These are phyloP conservation scores for Talaromyces atroroseus DNA, from an alignment of 2,329 filamentous ascomycete species.

Conservation along the genomic window DNA sequence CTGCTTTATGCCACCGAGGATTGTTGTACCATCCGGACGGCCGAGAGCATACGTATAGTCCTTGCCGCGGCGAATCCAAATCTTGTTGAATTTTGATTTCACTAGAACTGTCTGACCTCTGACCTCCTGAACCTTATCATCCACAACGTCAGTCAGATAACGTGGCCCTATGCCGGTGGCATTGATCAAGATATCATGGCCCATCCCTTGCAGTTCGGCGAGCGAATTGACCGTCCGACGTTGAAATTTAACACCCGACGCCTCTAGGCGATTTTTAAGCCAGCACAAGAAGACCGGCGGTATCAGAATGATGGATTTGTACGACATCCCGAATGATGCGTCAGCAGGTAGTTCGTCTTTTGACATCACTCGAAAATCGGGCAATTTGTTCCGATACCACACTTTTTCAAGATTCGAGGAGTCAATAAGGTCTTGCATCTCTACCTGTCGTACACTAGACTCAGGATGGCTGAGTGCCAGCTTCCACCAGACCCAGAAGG, in stretches of 20 bases:
- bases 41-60: conserved; percentile 23
- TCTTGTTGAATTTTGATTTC: neutral
- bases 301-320: too few relatives aligned
- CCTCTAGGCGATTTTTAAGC: too few relatives aligned
- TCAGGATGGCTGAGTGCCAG: conserved; percentile 1
- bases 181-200: too few relatives aligned
- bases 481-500: conserved; percentile 8
- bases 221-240: too few relatives aligned
- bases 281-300: too few relatives aligned
- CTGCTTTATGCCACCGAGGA: conserved; percentile 22
- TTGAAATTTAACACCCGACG: too few relatives aligned
- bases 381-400: conserved; percentile 10
- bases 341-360: conserved; percentile 17
- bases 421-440: conserved; percentile 12
- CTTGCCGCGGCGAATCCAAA: conserved; percentile 21
- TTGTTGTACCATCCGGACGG: conserved; percentile 20
- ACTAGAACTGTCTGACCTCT: too few relatives aligned
- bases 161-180: too few relatives aligned
- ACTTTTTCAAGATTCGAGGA: conserved; percentile 4
- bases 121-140: too few relatives aligned
- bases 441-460: conserved; percentile 9
- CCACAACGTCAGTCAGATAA: too few relatives aligned
- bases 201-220: too few relatives aligned
- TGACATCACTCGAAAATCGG: conserved; percentile 4
- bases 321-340: conserved; percentile 15